Conservation (phyloP, 805 yeast genomes). For the Suhomyces sp. region DNA sequence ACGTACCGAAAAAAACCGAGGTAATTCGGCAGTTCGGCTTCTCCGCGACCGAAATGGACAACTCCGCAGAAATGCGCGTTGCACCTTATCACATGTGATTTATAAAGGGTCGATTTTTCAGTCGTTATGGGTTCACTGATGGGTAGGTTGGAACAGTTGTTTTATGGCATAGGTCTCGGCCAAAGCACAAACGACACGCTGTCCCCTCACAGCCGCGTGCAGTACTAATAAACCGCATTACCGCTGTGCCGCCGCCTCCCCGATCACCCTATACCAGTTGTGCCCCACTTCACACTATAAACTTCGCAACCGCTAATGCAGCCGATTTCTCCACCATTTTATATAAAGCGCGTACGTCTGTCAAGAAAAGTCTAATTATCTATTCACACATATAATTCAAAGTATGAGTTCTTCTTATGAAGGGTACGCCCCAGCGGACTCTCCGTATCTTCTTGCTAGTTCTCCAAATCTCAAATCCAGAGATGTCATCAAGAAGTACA, state of each 20-base stretch:
- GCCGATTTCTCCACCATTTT: not conserved
- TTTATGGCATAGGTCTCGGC: not conserved
- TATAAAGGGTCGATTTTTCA: not conserved
- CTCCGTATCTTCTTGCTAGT: conserved; percentile 16
- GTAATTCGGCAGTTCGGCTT: conserved; percentile 1
- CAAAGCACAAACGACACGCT: not conserved
- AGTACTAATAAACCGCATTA: not conserved
- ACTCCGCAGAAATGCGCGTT: not conserved
- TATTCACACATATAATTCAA: not conserved
- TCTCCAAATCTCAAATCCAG: conserved; percentile 8
- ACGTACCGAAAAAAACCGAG: conserved; percentile 1
- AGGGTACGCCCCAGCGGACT: conserved; percentile 13
- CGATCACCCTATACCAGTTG: not conserved
- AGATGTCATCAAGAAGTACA: conserved; percentile 10
- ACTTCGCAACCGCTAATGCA: not conserved
- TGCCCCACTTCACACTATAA: not conserved
- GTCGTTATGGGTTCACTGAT: not conserved
- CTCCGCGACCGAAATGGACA: not conserved
- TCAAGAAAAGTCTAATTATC: not conserved
- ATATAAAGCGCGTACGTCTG: not conserved
- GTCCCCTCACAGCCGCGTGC: not conserved
- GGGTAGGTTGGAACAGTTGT: not conserved
- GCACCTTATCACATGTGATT: not conserved
- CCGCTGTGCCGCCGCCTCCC: not conserved
- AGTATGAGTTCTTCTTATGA: not conserved